Evolutionary conservation across 1,139 yeast species (phyloP).

Genomic region (Diutina sp.): DNA sequence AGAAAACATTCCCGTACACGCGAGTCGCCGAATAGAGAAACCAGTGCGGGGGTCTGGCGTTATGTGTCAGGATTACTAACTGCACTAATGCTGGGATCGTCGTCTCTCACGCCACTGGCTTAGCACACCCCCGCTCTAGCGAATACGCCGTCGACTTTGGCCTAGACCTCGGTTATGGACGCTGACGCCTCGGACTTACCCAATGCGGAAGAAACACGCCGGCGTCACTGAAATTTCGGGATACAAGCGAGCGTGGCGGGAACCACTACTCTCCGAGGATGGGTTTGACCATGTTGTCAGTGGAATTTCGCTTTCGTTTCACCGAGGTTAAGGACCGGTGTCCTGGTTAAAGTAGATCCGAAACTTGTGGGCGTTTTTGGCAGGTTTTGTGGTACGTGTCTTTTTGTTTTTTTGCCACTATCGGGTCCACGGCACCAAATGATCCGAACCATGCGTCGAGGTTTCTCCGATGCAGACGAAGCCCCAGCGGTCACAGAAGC

Average conservation of each 20-base stretch:
- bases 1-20: not conserved
- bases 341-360: not conserved
- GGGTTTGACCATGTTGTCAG: no score
- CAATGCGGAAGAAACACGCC: not conserved
- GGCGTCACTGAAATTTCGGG: not conserved
- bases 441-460: not conserved
- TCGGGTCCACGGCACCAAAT: not conserved
- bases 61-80: not conserved
- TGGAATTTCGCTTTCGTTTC: no score
- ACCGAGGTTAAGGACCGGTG: no score
- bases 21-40: not conserved
- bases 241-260: no score
- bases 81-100: not conserved
- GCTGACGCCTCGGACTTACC: not conserved
- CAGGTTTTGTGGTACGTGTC: not conserved
- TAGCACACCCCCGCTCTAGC: not conserved
- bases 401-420: not conserved
- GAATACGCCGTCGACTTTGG: not conserved
- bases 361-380: not conserved
- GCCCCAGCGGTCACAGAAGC: not conserved
- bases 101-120: no score
- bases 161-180: not conserved
- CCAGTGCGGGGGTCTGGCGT: not conserved
- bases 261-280: no score
- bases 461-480: not conserved